Evolutionary conservation across 495 filamentous ascomycete genomes (phyloP).

Genomic region (Aspergillus ellipticus): DNA sequence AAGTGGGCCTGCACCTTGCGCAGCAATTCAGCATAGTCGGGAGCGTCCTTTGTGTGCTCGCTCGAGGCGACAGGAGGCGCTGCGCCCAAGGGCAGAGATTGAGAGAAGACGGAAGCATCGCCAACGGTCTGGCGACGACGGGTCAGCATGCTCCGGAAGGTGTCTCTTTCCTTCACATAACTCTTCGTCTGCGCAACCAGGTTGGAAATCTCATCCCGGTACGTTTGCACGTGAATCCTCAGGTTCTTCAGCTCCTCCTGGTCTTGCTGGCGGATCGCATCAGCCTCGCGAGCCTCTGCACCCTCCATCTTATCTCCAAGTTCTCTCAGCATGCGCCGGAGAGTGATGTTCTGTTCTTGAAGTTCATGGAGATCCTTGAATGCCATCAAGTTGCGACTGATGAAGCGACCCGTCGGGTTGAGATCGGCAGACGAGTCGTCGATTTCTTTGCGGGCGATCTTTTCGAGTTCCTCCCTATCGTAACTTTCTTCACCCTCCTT

Average conservation of each 20-base stretch:
- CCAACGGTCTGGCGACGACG: conserved; percentile 60
- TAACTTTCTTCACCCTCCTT: conserved; percentile 76
- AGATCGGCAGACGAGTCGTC: conserved; percentile 58
- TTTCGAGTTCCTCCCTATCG: conserved; percentile 66
- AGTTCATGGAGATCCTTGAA: conserved; percentile 83
- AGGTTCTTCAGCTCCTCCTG: conserved; percentile 69
- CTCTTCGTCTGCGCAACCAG: conserved; percentile 79
- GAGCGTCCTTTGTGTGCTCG: conserved; percentile 40
- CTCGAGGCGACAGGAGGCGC: conserved; percentile 40
- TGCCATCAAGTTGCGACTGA: conserved; percentile 73
- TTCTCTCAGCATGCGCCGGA: conserved; percentile 75
- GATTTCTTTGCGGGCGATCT: conserved; percentile 60
- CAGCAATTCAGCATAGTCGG: conserved; percentile 65
- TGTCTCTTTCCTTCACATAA: conserved; percentile 92
- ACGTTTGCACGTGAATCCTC: conserved; percentile 56
- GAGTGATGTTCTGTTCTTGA: conserved; percentile 81
- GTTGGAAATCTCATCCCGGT: conserved; percentile 71
- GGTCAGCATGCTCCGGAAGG: conserved; percentile 90
- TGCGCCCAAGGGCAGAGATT: conserved; percentile 51
- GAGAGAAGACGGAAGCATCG: conserved; percentile 64
- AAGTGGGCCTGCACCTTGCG: conserved; percentile 86
- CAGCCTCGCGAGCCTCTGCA: conserved; percentile 70
- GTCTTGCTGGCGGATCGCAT: conserved; percentile 65
- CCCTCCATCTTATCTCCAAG: conserved; percentile 88
- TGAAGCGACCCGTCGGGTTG: conserved; percentile 78